These are phyloP conservation scores for Melaleuca alternifolia DNA, from an alignment of 345 rosid genomes.

Conservation along the genomic window DNA sequence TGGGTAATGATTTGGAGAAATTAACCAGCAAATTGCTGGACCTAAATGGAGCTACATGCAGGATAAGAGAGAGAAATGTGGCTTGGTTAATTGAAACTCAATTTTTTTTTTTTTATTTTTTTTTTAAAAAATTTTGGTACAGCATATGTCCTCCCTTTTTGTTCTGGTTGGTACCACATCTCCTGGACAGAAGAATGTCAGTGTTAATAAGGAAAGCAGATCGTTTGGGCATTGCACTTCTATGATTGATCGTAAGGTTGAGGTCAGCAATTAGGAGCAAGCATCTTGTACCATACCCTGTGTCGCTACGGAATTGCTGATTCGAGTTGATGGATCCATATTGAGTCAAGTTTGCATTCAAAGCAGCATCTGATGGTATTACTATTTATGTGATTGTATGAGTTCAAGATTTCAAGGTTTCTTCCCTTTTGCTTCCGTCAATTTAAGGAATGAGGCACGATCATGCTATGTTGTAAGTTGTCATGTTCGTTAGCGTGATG, in stretches of 20 bases:
- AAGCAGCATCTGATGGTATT: neutral
- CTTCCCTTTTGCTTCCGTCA: neutral
- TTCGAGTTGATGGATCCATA: neutral
- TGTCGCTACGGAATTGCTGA: neutral
- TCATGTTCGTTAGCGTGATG: neutral
- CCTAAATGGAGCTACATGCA: neutral
- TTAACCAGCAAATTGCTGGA: neutral
- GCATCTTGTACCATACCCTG: neutral
- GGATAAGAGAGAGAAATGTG: neutral
- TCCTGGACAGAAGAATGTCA: neutral
- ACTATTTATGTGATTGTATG: neutral
- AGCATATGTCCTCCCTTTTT: neutral
- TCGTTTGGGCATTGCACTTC: neutral
- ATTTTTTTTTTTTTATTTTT: neutral
- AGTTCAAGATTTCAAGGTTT: neutral
- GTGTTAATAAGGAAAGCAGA: neutral
- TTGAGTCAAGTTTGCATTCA: neutral
- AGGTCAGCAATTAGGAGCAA: neutral
- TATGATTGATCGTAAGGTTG: neutral
- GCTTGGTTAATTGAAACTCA: neutral
- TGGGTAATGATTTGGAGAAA: neutral
- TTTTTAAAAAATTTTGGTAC: neutral
- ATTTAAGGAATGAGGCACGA: neutral
- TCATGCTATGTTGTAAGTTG: neutral
- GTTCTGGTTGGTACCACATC: neutral